Evolutionary conservation across 768 basidiomycete genomes (phyloP).

Genomic region (Hygrophorus russula): DNA sequence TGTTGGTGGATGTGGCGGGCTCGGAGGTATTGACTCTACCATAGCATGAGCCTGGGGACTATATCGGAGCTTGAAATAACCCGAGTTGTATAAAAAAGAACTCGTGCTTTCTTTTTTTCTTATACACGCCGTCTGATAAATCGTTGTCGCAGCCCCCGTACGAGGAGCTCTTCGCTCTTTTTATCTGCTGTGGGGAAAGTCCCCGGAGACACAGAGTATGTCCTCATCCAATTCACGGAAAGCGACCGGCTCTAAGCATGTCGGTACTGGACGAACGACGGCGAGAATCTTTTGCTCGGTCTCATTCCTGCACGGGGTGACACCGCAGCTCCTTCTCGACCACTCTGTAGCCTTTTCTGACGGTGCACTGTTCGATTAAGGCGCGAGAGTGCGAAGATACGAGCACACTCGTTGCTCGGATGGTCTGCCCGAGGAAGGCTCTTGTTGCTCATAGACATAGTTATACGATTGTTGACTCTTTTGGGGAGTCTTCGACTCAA

Average conservation of each 20-base stretch:
- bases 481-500: constrained; percentile 56
- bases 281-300: constrained; percentile 34
- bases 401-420: constrained; percentile 50
- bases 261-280: constrained; percentile 42
- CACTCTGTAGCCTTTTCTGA: constrained; percentile 43
- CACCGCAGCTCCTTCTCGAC: constrained; percentile 34
- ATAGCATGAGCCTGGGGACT: not conserved
- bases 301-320: not conserved
- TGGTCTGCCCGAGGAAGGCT: constrained; percentile 25
- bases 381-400: constrained; percentile 61
- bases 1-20: not conserved
- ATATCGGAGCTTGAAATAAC: constrained; percentile 16
- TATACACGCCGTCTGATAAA: constrained; percentile 58
- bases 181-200: constrained; percentile 81
- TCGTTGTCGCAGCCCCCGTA: constrained; percentile 78
- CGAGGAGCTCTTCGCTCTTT: constrained; percentile 37
- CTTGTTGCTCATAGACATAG: constrained; percentile 79
- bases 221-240: constrained; percentile 48
- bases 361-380: constrained; percentile 25
- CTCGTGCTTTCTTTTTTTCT: constrained; percentile 13
- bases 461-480: constrained; percentile 66
- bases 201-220: constrained; percentile 80
- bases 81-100: not conserved
- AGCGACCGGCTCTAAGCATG: constrained; percentile 67
- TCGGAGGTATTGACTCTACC: not conserved